A percentile compares a stretch with the other conserved stretches of the same genome.
Evolutionary conservation across 768 basidiomycete genomes (phyloP).

Genomic region (Lentinula boryana): DNA sequence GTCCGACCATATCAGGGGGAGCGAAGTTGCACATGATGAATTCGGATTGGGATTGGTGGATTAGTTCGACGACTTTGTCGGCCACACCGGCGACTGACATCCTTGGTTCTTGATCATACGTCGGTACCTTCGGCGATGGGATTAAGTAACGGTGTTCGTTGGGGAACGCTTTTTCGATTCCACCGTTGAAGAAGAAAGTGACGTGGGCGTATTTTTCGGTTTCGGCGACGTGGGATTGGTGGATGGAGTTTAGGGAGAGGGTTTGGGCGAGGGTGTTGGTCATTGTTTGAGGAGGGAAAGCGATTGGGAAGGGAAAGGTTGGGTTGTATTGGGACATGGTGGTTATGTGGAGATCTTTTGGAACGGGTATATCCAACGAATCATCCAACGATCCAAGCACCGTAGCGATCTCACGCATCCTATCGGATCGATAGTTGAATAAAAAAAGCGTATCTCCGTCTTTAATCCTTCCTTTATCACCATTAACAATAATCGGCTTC

Average conservation of each 20-base stretch:
- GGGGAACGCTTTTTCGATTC: slow-evolving; percentile 87
- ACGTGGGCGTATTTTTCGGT: slow-evolving; percentile 99
- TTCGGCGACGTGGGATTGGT: slow-evolving; percentile 91
- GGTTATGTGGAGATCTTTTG: slow-evolving; percentile 81
- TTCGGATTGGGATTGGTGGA: slow-evolving; percentile 63
- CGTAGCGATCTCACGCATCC: too few species aligned
- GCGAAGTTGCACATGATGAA: slow-evolving; percentile 99
- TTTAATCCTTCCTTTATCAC: slow-evolving; percentile 73
- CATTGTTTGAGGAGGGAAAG: slow-evolving; percentile 94
- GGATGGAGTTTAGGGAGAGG: slow-evolving; percentile 71
- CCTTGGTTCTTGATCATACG: slow-evolving; percentile 86
- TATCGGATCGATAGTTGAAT: slow-evolving; percentile 97
- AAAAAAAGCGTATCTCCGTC: slow-evolving; percentile 88
- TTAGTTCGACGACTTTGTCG: slow-evolving; percentile 85
- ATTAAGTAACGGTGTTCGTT: slow-evolving; percentile 84
- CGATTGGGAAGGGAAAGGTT: slow-evolving; percentile 84
- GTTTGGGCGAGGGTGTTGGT: slow-evolving; percentile 93
- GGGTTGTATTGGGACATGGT: slow-evolving; percentile 94
- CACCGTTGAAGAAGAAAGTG: slow-evolving; percentile 98
- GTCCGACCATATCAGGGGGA: slow-evolving; percentile 96
- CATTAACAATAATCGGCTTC: slow-evolving; percentile 88
- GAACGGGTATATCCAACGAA: slow-evolving; percentile 78
- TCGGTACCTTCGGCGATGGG: slow-evolving; percentile 88
- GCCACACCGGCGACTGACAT: slow-evolving; percentile 90
- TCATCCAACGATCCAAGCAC: too few species aligned